Evolutionary conservation across 192 early-diverging fungal species (phyloP), one percentile per base, ranked within the genome.

Genomic region (Coemansia sp.): DNA sequence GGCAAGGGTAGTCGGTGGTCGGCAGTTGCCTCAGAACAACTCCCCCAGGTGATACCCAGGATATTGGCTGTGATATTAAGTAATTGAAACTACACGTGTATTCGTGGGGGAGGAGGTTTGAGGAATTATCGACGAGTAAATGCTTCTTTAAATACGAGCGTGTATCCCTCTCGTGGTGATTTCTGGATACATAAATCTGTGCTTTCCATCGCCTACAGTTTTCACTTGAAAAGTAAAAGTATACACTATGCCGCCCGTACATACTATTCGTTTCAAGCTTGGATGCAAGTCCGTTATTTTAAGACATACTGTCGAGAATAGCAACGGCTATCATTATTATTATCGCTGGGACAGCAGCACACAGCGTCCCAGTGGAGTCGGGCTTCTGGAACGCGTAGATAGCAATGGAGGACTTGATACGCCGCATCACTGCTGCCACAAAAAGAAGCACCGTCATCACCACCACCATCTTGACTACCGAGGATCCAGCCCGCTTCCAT

Each of bases 221-320:
- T 37, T 37, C 7, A 3, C 35, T 4, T 12, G 35, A 7, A 4
- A 35, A 7, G 4, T 35, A 7, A 10, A 35, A 4, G 34, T 10
- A 35, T 35, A 35, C 4, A 34, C 34, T 20, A 78, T 78, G 75
- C 70, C 70, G 4, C 75, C 75, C 13, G 29, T 69, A 7, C 66
- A 69, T 29, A 58, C 64, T 9, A 21, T 52, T 21, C 63, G 52
- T 31, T 28, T 30, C 8, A 56, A 57, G 21, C 49, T 39, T 53
- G 51, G 21, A 45, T 20, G 30, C 48, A 2, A 33, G 25, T 26
- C n/a, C 34, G 25, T 39, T 58, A 4, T 43, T 40, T 23, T 33
- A 20, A 29, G 61, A 3, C 35, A 57, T 33, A 46, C 21, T 37
- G n/a, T 31, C 18, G 34, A 35, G 28, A 16, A 20, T 28, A n/a